Evolutionary conservation across 129 eudicot species (phyloP).

Genomic region (Oenanthe sinensis): DNA sequence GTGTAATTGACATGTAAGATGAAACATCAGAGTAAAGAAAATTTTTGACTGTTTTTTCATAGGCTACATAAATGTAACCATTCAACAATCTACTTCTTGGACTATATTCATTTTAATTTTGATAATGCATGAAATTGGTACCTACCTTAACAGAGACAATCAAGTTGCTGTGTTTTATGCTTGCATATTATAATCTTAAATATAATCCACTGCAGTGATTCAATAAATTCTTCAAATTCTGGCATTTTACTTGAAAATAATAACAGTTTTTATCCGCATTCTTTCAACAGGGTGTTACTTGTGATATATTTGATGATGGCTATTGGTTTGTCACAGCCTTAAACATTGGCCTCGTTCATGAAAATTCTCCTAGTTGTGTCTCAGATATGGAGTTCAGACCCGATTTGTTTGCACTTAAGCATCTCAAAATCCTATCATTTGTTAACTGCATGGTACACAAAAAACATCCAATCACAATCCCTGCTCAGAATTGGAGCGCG

Average conservation of each 20-base stretch:
- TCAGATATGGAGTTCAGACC: constrained; percentile 24
- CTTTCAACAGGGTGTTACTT: constrained; percentile 32
- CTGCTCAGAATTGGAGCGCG: constrained; percentile 19
- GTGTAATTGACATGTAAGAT: too few species aligned
- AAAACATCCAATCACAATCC: constrained; percentile 15
- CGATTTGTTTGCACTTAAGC: constrained; percentile 21
- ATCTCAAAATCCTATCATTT: constrained; percentile 30
- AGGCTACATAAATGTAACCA: too few species aligned
- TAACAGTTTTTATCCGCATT: background rate
- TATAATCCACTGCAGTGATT: too few species aligned
- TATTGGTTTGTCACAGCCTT: constrained; percentile 37
- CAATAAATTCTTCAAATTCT: background rate
- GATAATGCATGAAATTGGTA: too few species aligned
- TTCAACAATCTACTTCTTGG: too few species aligned
- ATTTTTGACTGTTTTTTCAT: too few species aligned
- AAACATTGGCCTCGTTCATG: constrained; percentile 29
- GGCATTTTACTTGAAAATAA: background rate
- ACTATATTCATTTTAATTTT: too few species aligned
- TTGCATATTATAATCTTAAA: too few species aligned
- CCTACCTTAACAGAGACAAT: too few species aligned
- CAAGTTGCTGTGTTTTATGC: too few species aligned
- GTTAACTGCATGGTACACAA: constrained; percentile 18
- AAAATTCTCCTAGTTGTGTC: constrained; percentile 33
- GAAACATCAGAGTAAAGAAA: too few species aligned
- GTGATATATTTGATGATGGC: constrained; percentile 38